Base-by-base conservation (phyloP, 2,329 filamentous ascomycete species). In the Sarocladium strictum region DNA sequence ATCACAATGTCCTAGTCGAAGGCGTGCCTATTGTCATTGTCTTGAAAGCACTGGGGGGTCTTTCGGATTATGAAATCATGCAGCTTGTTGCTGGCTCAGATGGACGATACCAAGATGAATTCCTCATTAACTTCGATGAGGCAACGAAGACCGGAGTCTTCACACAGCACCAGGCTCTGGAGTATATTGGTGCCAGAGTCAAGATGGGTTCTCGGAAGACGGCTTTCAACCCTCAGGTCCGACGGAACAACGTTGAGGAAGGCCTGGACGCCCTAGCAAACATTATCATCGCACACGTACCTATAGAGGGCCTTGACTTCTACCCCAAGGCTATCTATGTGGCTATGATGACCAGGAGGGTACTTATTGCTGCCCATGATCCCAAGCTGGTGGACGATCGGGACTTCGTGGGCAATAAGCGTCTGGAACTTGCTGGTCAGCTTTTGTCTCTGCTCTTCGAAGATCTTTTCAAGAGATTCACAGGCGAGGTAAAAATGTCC, bases 401-500 rank as follows among this genome's bases (percentile, higher is more conserved):
- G 66, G 95, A 99, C 72, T 99, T 97, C 65, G 91, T 99, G 27
- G 94, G 94, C 60, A 99, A 99, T 74, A 99, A 99, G 73, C 85
- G 94, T 57, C 77, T 99, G 41, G 94, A 99, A 69, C 71, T 99
- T 71, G 95, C 95, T 54, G 94, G 94, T 0, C 94, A 97, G 71
- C 85, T 99, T 67, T 75, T 99, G 58, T 92, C 94, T 2, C 79
- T 99, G 1, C 79, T 99, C 0, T 99, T 99, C 62, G 95, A 99
- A 70, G 95, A 99, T 76, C 73, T 97, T 57, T 99, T 99, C 82
- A 99, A 99, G 75, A 89, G 90, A 57, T 97, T 97, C 69, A 89
- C 90, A 63, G 83, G 83, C 56, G 87, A 94, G 62, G 85, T 99
- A 67, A 96, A 96, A 69, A 83, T 89, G 72, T 93, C 88, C 60